Conservation (phyloP, 495 filamentous ascomycete genomes). For the Poronia punctata region DNA sequence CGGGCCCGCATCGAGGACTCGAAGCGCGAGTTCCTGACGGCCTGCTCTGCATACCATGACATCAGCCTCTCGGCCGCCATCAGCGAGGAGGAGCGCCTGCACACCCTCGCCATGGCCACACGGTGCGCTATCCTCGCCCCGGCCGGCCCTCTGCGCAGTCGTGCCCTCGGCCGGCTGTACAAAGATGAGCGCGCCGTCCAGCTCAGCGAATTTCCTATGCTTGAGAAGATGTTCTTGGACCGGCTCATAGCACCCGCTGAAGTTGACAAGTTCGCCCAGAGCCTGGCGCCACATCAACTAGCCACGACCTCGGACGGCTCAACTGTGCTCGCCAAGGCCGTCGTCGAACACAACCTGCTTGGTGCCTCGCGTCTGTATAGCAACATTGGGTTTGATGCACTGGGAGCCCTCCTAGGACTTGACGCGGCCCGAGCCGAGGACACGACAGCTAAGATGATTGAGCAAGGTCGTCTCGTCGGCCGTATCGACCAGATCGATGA, state of each 20-base stretch:
- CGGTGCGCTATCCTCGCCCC: slow-evolving; percentile 91
- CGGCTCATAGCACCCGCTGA: slow-evolving; percentile 72
- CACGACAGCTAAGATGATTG: slow-evolving; percentile 90
- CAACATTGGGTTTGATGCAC: slow-evolving; percentile 75
- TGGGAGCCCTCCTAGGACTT: slow-evolving; percentile 71
- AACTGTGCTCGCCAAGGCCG: slow-evolving; percentile 89
- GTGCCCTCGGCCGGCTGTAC: slow-evolving; percentile 74
- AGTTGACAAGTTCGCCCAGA: slow-evolving; percentile 75
- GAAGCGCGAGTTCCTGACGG: slow-evolving; percentile 84
- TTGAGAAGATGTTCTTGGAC: slow-evolving; percentile 98
- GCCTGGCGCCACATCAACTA: slow-evolving; percentile 78
- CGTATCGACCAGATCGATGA: slow-evolving; percentile 92
- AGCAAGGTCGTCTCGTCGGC: slow-evolving; percentile 79
- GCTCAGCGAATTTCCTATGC: slow-evolving; percentile 74
- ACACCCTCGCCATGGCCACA: slow-evolving; percentile 81
- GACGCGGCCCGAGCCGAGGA: slow-evolving; percentile 79
- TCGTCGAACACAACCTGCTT: slow-evolving; percentile 92
- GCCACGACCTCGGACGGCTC: slow-evolving; percentile 81
- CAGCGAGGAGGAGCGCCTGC: slow-evolving; percentile 74
- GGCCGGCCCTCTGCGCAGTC: slow-evolving; percentile 77
- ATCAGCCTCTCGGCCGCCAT: slow-evolving; percentile 69
- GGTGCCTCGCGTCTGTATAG: slow-evolving; percentile 78
- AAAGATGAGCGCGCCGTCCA: slow-evolving; percentile 81
- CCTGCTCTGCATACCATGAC: slow-evolving; percentile 76
- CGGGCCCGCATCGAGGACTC: slow-evolving; percentile 91